Evolutionary conservation across 805 yeast genomes (phyloP).

Genomic region (Lipomyces orientalis): DNA sequence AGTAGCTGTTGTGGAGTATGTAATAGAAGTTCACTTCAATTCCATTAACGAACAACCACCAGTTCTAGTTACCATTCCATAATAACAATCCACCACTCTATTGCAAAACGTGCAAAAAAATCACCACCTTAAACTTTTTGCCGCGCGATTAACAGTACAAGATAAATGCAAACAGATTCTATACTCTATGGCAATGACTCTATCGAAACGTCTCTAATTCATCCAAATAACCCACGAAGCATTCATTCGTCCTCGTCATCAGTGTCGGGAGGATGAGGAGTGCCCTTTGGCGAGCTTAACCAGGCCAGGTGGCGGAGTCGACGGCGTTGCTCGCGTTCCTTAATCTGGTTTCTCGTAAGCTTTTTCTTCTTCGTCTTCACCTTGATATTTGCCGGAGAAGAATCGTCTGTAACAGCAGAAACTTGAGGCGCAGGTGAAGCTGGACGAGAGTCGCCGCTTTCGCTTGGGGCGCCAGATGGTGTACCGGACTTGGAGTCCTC

Average conservation of each 20-base stretch:
- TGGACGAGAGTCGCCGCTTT: slow-evolving; percentile 44
- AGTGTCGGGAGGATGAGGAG: slow-evolving; percentile 91
- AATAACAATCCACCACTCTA: not conserved
- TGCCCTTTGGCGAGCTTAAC: slow-evolving; percentile 96
- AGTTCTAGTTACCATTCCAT: not conserved
- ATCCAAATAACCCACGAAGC: not conserved
- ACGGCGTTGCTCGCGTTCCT: slow-evolving; percentile 88
- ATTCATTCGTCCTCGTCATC: slow-evolving; percentile 79
- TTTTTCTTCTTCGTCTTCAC: slow-evolving; percentile 93
- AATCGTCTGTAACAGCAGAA: slow-evolving; percentile 58
- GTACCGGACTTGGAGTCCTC: slow-evolving; percentile 71
- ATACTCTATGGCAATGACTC: not conserved
- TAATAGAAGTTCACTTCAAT: not conserved
- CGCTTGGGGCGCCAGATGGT: slow-evolving; percentile 47
- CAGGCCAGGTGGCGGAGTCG: slow-evolving; percentile 92
- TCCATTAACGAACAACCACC: not conserved
- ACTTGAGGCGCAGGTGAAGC: slow-evolving; percentile 37
- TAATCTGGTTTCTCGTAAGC: slow-evolving; percentile 95
- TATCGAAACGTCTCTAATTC: not conserved
- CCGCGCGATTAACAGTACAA: not conserved
- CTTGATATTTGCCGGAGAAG: slow-evolving; percentile 95
- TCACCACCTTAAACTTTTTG: not conserved
- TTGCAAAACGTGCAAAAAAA: not conserved
- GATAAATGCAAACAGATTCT: not conserved
- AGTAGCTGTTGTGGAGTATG: too few relatives aligned